Evolutionary conservation across 2,329 filamentous ascomycete species (phyloP), one percentile per base, ranked within the genome.

Genomic region (Didymella arachidicola): DNA sequence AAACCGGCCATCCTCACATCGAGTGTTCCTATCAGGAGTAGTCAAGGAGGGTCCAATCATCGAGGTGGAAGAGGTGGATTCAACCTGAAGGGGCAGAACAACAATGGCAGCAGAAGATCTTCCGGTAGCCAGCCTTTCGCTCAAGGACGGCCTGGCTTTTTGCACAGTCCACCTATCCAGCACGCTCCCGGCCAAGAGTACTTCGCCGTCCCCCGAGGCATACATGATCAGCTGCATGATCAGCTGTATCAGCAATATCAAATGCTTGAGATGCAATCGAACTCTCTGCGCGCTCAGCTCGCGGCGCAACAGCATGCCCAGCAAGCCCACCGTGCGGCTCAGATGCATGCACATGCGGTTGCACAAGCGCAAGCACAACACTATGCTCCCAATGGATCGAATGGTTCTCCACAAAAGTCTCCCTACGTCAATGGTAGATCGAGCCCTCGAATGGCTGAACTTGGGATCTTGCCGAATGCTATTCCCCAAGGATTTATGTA

Each of bases 71-170:
- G 75, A 58, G 79, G 76, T 43, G 78, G 82, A 58, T 80, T 83
- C 66, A 79, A 79, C 51, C 79, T 82, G 47, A 80, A 84, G 51
- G 79, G 79, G 41, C 80, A 80, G 48, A 75, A 80, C 56, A 69
- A 64, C 30, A 67, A 66, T 46, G 78, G 77, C 59, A 54, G 45
- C 27, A 80, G 86, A 60, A 81, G 86, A 67, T 80, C 86, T 16
- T 88, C 86, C 2, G 86, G 84, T 71, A 83, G 84, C 30, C 81
- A 83, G 4, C 81, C 80, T 4, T 81, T 78, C 61, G 72, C 72
- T 43, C 75, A 77, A 54, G 77, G 75, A 44, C 72, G 78, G 29
- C 70, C 72, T 32, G 72, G 64, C 7, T 78, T 72, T 42, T 66
- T 80, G 44, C 70, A 79, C 53, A 82, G 80, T 60, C 80, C 80